A percentile compares a stretch with the other conserved stretches of the same genome.
phyloP scores from a whole-genome alignment of 768 basidiomycete species.

The Polyporus arcularius region DNA sequence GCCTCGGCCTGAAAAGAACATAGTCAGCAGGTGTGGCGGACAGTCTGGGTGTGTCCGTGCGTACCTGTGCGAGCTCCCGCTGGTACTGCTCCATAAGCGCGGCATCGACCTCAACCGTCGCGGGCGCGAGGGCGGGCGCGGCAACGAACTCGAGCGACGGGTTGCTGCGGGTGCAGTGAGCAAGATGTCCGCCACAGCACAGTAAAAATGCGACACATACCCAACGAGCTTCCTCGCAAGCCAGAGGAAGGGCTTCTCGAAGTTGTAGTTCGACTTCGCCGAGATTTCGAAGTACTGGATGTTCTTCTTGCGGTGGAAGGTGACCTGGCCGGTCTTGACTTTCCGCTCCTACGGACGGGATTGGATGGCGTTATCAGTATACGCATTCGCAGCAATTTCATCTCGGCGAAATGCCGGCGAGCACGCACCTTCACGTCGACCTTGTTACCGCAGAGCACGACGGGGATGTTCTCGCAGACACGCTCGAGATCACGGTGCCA shows the following conservation, averaged over 20 bases:
- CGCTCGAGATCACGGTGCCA: conserved; percentile 99
- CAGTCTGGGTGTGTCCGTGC: conserved; percentile 18
- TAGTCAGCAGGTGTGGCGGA: conserved; percentile 3
- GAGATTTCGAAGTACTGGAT: conserved; percentile 99
- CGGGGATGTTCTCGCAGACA: conserved; percentile 99
- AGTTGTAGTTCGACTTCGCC: conserved; percentile 99
- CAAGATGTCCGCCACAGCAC: not conserved
- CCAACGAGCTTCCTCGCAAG: conserved; percentile 97
- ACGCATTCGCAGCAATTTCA: not conserved
- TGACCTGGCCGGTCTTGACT: conserved; percentile 98
- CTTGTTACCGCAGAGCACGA: conserved; percentile 99
- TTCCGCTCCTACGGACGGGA: conserved; percentile 81
- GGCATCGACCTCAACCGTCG: conserved; percentile 85
- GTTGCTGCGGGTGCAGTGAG: conserved; percentile 54
- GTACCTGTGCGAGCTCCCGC: conserved; percentile 68
- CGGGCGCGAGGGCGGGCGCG: conserved; percentile 92
- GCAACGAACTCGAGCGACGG: conserved; percentile 91
- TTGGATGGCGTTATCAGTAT: conserved; percentile 3
- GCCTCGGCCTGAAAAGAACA: conserved; percentile 64
- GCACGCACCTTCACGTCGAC: conserved; percentile 93
- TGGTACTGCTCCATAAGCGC: conserved; percentile 79
- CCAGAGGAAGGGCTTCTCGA: conserved; percentile 99
- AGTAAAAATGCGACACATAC: conserved; percentile 45
- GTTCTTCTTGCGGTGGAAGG: conserved; percentile 99
- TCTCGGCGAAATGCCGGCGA: not conserved